A percentile compares a stretch with the other conserved stretches of the same genome.
Conservation (phyloP, 139 green algal species). For the Prasinococcaceae sp. region DNA sequence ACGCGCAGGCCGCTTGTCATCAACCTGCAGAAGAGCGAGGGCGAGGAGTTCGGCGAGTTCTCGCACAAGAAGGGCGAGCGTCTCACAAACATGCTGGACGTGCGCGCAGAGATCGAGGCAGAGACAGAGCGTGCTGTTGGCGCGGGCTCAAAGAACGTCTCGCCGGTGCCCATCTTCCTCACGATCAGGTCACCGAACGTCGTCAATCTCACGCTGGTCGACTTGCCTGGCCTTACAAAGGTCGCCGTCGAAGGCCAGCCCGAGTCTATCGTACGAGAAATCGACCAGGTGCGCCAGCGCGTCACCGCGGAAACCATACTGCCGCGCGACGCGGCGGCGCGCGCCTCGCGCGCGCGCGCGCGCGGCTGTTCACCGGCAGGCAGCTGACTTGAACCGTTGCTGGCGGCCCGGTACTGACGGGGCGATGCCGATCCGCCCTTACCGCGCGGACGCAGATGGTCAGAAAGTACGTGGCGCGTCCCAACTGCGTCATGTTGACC, state of each 20-base stretch:
- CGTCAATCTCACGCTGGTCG: constrained; percentile 84
- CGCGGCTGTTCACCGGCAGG: no score
- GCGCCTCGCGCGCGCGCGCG: no score
- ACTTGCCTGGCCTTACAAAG: constrained; percentile 94
- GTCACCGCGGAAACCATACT: no score
- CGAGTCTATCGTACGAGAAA: constrained; percentile 74
- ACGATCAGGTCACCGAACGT: constrained; percentile 67
- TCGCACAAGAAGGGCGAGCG: constrained; percentile 57
- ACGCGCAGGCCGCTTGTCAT: constrained; percentile 79
- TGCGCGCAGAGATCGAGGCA: constrained; percentile 76
- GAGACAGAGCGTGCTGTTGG: constrained; percentile 71
- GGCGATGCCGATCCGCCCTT: no score
- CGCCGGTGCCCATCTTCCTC: constrained; percentile 83
- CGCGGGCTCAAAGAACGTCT: constrained; percentile 61
- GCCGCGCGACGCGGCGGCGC: no score
- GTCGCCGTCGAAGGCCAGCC: constrained; percentile 91
- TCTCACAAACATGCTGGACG: constrained; percentile 64
- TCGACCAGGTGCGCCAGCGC: constrained; percentile 90
- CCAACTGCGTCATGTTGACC: constrained; percentile 24
- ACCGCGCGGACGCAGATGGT: no score
- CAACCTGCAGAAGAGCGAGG: constrained; percentile 56
- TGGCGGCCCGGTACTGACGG: no score
- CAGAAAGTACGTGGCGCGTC: no score
- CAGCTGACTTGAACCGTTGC: no score
- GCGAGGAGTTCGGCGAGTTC: constrained; percentile 78